Percentiles rank a stretch among this genome's conserved stretches.
Evolutionary conservation across 2,329 filamentous ascomycete genomes (phyloP).

Genomic region (Colletotrichum magnum): DNA sequence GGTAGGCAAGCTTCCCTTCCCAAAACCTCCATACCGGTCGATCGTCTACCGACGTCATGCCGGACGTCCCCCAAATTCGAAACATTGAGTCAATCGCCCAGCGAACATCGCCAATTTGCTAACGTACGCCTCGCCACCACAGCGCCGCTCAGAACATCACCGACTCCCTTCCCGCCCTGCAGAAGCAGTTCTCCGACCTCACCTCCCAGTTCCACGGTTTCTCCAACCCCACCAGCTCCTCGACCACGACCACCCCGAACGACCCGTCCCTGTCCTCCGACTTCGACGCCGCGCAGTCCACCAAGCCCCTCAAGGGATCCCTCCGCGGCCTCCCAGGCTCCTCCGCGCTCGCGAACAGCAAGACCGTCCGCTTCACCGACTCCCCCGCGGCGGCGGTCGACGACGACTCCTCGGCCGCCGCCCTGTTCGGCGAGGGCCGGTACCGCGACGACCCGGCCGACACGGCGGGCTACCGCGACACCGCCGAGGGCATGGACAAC

Average conservation of each 20-base stretch:
- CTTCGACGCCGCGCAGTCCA: slow-evolving; percentile 74
- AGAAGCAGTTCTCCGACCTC: slow-evolving; percentile 82
- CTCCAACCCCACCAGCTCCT: slow-evolving; percentile 62
- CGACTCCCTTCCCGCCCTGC: slow-evolving; percentile 78
- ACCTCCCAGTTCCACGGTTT: slow-evolving; percentile 84
- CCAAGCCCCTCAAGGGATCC: slow-evolving; percentile 44
- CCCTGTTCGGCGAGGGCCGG: slow-evolving; percentile 61
- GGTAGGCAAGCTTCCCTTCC: slow-evolving; percentile 58
- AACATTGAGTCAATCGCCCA: not conserved
- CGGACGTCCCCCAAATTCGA: slow-evolving; percentile 20
- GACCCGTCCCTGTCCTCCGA: slow-evolving; percentile 73
- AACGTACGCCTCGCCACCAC: slow-evolving; percentile 5
- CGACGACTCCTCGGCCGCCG: slow-evolving; percentile 61
- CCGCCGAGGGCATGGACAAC: slow-evolving; percentile 77
- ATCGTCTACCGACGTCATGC: slow-evolving; percentile 24
- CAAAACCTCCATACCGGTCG: not conserved
- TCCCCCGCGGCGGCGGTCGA: slow-evolving; percentile 56
- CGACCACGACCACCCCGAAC: slow-evolving; percentile 73
- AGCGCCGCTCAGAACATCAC: slow-evolving; percentile 65
- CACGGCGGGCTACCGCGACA: slow-evolving; percentile 70
- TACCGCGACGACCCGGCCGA: slow-evolving; percentile 79
- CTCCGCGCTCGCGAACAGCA: slow-evolving; percentile 59
- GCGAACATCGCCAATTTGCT: not conserved
- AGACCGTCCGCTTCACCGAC: slow-evolving; percentile 91
- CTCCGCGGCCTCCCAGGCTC: slow-evolving; percentile 51